These are phyloP conservation scores for Sporothrix inflata DNA, from an alignment of 2,329 filamentous ascomycete genomes.

Conservation along the genomic window DNA sequence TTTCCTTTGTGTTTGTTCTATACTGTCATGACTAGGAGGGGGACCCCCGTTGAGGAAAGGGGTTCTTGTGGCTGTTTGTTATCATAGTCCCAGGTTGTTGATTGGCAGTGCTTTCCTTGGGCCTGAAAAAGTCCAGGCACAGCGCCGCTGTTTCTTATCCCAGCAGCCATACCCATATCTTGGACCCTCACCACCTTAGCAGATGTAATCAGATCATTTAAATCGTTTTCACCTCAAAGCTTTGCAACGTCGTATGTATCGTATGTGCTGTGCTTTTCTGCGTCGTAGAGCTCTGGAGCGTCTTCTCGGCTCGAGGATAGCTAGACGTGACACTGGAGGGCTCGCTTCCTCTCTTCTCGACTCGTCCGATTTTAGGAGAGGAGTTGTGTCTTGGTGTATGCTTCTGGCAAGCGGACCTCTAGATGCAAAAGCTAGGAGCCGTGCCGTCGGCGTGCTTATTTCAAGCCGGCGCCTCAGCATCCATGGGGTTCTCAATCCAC, in stretches of 20 bases:
- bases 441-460: neutral
- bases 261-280: neutral
- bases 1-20: conserved; percentile 17
- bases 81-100: neutral
- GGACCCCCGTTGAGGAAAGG: neutral
- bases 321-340: neutral
- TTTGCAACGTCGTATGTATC: neutral
- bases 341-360: neutral
- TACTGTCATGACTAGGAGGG: conserved; percentile 21
- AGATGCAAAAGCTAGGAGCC: neutral
- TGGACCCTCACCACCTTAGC: conserved; percentile 28
- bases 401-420: neutral
- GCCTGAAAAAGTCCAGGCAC: neutral
- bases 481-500: conserved; percentile 51
- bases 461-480: conserved; percentile 23
- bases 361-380: neutral
- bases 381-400: neutral
- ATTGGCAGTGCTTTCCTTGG: neutral
- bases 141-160: neutral
- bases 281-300: neutral
- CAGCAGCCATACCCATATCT: neutral
- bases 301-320: neutral
- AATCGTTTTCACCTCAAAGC: neutral
- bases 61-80: neutral
- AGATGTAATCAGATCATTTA: conserved; percentile 38